These are phyloP conservation scores for Pseudodiploospora longispora DNA, from an alignment of 2,329 filamentous ascomycete genomes.

Conservation along the genomic window DNA sequence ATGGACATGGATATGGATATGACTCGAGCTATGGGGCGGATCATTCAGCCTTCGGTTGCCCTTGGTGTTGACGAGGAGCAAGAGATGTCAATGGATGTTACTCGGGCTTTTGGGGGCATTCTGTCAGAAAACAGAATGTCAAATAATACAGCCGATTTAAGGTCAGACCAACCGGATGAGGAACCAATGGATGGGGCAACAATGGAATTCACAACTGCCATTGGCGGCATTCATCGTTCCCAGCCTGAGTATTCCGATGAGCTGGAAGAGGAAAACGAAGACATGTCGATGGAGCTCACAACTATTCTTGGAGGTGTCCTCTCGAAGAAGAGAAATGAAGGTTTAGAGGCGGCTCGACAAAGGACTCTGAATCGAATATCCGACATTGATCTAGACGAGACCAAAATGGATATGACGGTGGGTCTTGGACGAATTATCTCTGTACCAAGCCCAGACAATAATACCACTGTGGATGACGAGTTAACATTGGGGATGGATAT, in stretches of 20 bases:
- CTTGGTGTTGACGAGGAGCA: conserved; percentile 39
- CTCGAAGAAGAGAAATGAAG: conserved; percentile 15
- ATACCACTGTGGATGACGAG: conserved; percentile 11
- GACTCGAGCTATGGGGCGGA: conserved; percentile 48
- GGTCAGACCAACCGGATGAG: conserved; percentile 21
- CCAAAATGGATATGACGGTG: conserved; percentile 48
- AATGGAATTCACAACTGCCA: conserved; percentile 78
- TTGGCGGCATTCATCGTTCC: conserved; percentile 57
- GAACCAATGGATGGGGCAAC: conserved; percentile 34
- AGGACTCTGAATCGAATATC: conserved; percentile 22
- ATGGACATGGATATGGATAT: conserved; percentile 49
- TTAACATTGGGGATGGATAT: conserved; percentile 59
- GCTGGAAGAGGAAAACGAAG: conserved; percentile 47
- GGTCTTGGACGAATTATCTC: conserved; percentile 48
- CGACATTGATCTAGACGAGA: conserved; percentile 22
- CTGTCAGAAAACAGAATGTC: conserved; percentile 35
- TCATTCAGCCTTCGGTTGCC: conserved; percentile 30
- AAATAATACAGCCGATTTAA: conserved; percentile 1
- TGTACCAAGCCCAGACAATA: conserved; percentile 20
- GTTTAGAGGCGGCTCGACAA: conserved; percentile 13
- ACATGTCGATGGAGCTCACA: conserved; percentile 75
- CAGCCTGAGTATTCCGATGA: conserved; percentile 25
- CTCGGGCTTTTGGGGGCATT: conserved; percentile 73
- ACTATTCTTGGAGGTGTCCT: conserved; percentile 54
- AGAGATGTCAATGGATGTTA: conserved; percentile 93